These are phyloP conservation scores for Medicago ruthenica DNA, from an alignment of 306 rosid genomes.

Conservation along the genomic window DNA sequence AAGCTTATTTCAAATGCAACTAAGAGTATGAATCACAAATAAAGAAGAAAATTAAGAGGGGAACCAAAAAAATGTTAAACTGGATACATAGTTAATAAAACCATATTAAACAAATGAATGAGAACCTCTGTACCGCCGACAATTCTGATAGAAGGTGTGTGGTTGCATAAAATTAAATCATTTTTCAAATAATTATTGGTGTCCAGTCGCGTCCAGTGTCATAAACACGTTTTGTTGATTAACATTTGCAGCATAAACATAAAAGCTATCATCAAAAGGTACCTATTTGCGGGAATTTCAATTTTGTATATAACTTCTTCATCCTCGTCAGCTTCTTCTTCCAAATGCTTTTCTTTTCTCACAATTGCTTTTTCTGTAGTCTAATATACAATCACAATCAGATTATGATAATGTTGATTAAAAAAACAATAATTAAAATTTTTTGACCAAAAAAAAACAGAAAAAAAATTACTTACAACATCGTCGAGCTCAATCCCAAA, in stretches of 20 bases:
- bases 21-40: not conserved
- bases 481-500: constrained; percentile 96
- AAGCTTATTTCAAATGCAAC: constrained; percentile 4
- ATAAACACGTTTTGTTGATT: constrained; percentile 13
- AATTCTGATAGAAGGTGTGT: no score
- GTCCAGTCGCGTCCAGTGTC: not conserved
- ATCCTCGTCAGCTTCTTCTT: constrained; percentile 48
- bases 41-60: not conserved
- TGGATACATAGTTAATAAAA: not conserved
- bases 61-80: not conserved
- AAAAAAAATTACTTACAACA: constrained; percentile 61
- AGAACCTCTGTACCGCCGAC: not conserved
- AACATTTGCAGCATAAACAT: not conserved
- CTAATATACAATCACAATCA: constrained; percentile 49
- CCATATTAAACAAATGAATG: not conserved
- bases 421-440: not conserved
- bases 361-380: constrained; percentile 90
- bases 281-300: constrained; percentile 94
- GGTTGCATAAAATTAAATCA: no score
- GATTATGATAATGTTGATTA: not conserved
- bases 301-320: constrained; percentile 64
- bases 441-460: not conserved
- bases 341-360: constrained; percentile 85
- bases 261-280: not conserved
- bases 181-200: not conserved